A percentile compares a stretch with the other conserved stretches of the same genome.
Evolutionary conservation across 257 asterid species (phyloP).

Genomic region (Solanum phureja): DNA sequence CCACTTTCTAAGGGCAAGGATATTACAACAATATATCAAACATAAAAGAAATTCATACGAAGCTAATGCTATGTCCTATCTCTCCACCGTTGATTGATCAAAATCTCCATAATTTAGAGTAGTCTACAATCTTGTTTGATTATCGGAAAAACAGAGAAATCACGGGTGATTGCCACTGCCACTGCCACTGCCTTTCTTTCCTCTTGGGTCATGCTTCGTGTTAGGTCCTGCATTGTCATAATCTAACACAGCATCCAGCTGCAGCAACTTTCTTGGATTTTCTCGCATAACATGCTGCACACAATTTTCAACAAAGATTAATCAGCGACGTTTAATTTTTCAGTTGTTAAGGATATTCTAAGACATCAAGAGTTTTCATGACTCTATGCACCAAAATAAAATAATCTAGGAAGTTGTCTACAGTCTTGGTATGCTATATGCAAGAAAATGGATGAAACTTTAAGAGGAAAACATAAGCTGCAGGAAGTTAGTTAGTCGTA

Average conservation of each 20-base stretch:
- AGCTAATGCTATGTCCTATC: not conserved
- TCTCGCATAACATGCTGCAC: not conserved
- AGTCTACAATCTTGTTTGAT: not conserved
- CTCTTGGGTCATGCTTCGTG: slow-evolving; percentile 65
- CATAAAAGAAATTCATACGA: not conserved
- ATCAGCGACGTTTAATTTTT: not conserved
- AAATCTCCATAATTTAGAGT: not conserved
- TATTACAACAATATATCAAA: not conserved
- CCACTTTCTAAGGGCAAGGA: not conserved
- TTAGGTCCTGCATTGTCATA: slow-evolving; percentile 66
- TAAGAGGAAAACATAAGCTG: not conserved
- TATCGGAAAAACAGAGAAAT: not conserved
- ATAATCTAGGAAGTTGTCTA: not conserved
- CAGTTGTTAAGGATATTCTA: not conserved
- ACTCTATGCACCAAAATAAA: not conserved
- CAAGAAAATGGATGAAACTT: not conserved
- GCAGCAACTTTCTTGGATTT: slow-evolving; percentile 26
- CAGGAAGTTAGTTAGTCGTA: not conserved
- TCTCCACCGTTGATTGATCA: not conserved
- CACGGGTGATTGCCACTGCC: slow-evolving; percentile 40
- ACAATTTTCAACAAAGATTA: not conserved
- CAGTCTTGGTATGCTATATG: not conserved
- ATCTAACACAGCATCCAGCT: slow-evolving; percentile 28
- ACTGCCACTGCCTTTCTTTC: slow-evolving; percentile 36
- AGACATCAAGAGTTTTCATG: not conserved